Conservation (phyloP, 2,329 filamentous ascomycete species). For the Curvularia lunata region DNA sequence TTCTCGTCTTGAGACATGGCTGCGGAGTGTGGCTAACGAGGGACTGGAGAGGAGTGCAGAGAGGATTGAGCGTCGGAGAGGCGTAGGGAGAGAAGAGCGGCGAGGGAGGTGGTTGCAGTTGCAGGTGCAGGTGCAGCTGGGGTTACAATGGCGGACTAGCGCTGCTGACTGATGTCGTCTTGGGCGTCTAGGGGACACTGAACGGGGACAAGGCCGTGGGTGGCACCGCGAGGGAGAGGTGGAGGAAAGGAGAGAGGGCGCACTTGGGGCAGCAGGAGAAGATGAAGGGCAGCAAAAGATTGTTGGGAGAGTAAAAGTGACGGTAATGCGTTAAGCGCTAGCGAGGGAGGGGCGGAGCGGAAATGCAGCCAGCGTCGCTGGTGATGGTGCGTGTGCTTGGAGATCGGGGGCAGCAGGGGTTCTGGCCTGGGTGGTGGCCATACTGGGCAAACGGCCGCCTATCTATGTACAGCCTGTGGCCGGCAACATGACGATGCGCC, state of each 20-base stretch:
- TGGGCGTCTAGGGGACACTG: conserved; percentile 8
- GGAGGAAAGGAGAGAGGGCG: conserved; percentile 16
- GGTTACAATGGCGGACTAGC: conserved; percentile 14
- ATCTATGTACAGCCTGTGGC: conserved; percentile 4
- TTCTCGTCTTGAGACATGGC: conserved; percentile 73
- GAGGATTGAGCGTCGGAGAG: conserved; percentile 11
- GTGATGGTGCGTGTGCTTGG: conserved; percentile 7
- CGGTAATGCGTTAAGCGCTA: conserved; percentile 35
- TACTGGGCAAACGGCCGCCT: conserved; percentile 26
- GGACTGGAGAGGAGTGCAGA: conserved; percentile 23
- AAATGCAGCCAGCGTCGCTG: conserved; percentile 22
- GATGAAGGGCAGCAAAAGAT: conserved; percentile 31
- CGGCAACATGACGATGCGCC: conserved; percentile 26
- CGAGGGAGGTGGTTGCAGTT: conserved; percentile 11
- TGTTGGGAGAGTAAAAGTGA: conserved; percentile 33
- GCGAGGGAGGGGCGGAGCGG: conserved; percentile 43
- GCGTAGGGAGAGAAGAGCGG: not conserved
- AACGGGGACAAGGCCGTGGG: conserved; percentile 26
- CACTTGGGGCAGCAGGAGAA: conserved; percentile 26
- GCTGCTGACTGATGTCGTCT: conserved; percentile 31
- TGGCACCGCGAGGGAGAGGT: conserved; percentile 25
- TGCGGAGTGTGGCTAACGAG: conserved; percentile 30
- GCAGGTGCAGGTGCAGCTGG: conserved; percentile 5
- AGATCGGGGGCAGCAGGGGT: conserved; percentile 28
- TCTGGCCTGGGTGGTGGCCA: conserved; percentile 14